Evolutionary conservation across 2,329 filamentous ascomycete species (phyloP).

Genomic region (Calonectria fujianensis): DNA sequence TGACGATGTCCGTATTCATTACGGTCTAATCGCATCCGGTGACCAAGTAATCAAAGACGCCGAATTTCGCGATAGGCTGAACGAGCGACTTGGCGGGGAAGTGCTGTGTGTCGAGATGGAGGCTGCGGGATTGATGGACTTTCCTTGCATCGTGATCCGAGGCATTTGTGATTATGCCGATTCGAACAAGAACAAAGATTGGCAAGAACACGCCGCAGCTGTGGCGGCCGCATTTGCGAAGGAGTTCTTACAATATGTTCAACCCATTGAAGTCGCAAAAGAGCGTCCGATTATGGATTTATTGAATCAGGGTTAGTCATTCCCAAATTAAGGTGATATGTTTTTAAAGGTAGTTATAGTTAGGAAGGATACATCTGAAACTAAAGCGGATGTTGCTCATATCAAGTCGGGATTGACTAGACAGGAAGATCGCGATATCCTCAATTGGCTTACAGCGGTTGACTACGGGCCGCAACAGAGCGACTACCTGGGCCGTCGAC

Average conservation of each 20-base stretch:
- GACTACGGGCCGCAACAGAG: slow-evolving; percentile 62
- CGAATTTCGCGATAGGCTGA: not conserved
- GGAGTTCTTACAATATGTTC: slow-evolving; percentile 1
- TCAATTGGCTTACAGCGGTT: slow-evolving; percentile 46
- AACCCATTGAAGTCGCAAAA: not conserved
- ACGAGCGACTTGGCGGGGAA: not conserved
- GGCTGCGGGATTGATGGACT: not conserved
- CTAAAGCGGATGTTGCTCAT: not conserved
- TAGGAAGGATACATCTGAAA: not conserved
- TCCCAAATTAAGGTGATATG: not conserved
- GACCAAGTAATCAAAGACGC: not conserved
- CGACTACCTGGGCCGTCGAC: slow-evolving; percentile 57
- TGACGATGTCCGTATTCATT: not conserved
- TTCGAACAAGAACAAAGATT: not conserved
- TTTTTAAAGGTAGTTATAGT: not conserved
- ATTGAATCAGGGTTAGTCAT: not conserved
- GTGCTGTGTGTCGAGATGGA: not conserved
- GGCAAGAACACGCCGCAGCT: slow-evolving; percentile 3
- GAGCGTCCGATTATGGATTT: not conserved
- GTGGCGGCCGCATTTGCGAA: not conserved
- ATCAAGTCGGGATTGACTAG: not conserved
- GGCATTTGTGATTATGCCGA: slow-evolving; percentile 13
- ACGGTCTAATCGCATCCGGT: not conserved
- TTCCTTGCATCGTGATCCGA: not conserved
- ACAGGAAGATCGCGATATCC: not conserved